These are phyloP conservation scores for Echeveria elegans DNA, from an alignment of 164 flowering plant species.

Conservation along the genomic window DNA sequence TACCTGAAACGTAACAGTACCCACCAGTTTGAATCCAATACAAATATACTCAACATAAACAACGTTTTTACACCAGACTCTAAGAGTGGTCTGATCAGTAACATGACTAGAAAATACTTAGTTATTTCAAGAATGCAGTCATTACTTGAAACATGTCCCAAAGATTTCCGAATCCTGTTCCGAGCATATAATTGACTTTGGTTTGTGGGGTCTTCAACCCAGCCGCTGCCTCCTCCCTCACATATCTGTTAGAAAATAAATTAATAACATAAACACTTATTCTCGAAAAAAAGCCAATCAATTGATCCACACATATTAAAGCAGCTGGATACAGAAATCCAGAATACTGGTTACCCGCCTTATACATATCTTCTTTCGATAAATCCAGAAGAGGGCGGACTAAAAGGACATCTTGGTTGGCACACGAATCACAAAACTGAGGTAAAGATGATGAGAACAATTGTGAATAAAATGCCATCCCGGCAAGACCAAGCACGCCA, in stretches of 20 bases:
- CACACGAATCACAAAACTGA: slow-evolving; percentile 20
- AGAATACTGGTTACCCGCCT: slow-evolving; percentile 25
- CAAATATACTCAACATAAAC: background rate
- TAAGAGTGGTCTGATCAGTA: too few species aligned
- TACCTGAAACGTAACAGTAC: slow-evolving; percentile 32
- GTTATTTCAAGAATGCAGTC: background rate
- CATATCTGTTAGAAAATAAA: slow-evolving; percentile 50
- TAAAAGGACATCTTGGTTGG: slow-evolving; percentile 37
- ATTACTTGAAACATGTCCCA: slow-evolving; percentile 26
- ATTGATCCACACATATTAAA: background rate
- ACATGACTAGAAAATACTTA: too few species aligned
- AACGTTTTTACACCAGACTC: background rate
- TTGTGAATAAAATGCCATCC: slow-evolving; percentile 77
- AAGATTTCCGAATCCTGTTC: slow-evolving; percentile 67
- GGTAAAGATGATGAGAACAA: slow-evolving; percentile 31
- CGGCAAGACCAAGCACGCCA: slow-evolving; percentile 92
- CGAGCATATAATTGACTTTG: slow-evolving; percentile 56
- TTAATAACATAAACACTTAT: too few species aligned
- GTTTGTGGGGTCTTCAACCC: slow-evolving; percentile 98
- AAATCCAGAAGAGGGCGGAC: slow-evolving; percentile 79
- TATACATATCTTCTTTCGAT: slow-evolving; percentile 70
- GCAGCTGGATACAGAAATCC: background rate
- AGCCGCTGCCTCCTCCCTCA: slow-evolving; percentile 31
- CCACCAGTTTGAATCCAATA: background rate
- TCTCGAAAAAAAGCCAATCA: background rate